Evolutionary conservation across 331 rosid species (phyloP).

Genomic region (Malus hybrid): DNA sequence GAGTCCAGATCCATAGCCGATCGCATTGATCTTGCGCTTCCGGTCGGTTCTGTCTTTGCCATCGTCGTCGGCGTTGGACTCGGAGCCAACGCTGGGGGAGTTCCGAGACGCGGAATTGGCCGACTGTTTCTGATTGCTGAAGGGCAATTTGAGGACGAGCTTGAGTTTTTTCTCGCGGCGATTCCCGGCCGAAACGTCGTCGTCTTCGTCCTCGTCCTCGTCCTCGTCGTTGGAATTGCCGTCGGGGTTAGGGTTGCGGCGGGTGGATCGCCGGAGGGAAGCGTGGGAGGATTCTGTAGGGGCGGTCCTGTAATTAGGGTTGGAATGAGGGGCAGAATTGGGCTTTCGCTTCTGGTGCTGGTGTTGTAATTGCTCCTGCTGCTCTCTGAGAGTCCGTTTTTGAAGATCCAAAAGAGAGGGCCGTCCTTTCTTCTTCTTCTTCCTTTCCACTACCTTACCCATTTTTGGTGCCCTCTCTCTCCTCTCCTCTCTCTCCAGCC

Average conservation of each 20-base stretch:
- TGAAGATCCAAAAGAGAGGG: constrained; percentile 74
- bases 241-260: constrained; percentile 50
- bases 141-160: constrained; percentile 45
- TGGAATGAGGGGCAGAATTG: constrained; percentile 27
- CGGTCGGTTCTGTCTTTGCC: constrained; percentile 18
- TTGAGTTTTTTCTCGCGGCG: constrained; percentile 60
- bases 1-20: constrained; percentile 39
- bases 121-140: constrained; percentile 36
- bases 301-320: constrained; percentile 33
- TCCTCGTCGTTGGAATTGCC: constrained; percentile 15
- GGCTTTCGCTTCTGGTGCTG: constrained; percentile 8
- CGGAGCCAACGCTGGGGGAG: constrained; percentile 29
- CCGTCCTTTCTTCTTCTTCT: constrained; percentile 65
- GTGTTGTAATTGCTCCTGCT: constrained; percentile 13
- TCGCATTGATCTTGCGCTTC: constrained; percentile 43
- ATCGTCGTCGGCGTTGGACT: constrained; percentile 38
- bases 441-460: constrained; percentile 63
- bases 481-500: constrained; percentile 15
- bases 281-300: constrained; percentile 1
- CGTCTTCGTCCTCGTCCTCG: constrained; percentile 19
- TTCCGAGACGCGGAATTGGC: constrained; percentile 28
- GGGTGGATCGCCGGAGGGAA: constrained; percentile 54
- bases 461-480: constrained; percentile 21
- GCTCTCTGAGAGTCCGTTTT: constrained; percentile 45
- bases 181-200: constrained; percentile 17